phyloP scores from a whole-genome alignment of 75 land plant genomes.

The Pinus tabuliformis region DNA sequence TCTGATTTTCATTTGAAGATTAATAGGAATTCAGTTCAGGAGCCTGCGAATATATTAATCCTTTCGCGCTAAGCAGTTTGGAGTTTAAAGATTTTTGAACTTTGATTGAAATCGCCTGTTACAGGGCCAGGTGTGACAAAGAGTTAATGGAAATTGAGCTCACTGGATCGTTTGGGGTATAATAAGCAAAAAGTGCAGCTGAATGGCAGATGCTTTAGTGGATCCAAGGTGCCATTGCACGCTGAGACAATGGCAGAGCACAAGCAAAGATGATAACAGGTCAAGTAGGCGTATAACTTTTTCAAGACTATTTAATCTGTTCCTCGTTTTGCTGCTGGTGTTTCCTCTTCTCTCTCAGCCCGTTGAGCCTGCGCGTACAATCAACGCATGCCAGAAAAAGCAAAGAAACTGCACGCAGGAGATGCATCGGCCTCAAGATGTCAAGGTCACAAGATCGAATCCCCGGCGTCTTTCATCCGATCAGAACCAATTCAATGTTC shows the following conservation, averaged over 20 bases:
- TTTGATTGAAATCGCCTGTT: not conserved
- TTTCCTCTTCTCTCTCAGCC: not conserved
- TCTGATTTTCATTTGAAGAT: too few relatives aligned
- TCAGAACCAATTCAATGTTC: not conserved
- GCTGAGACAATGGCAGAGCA: not conserved
- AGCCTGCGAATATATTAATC: too few relatives aligned
- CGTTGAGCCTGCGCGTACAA: not conserved
- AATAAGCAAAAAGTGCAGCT: not conserved
- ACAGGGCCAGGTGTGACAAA: not conserved
- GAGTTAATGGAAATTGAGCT: constrained; percentile 23
- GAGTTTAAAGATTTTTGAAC: too few relatives aligned
- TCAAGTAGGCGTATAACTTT: not conserved
- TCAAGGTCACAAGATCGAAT: constrained; percentile 3
- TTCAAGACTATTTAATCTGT: not conserved
- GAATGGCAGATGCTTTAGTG: constrained; percentile 4
- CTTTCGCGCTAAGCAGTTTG: too few relatives aligned
- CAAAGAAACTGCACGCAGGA: not conserved
- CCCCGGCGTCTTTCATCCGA: not conserved
- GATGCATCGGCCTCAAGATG: not conserved
- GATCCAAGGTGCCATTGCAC: not conserved
- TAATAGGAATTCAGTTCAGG: too few relatives aligned
- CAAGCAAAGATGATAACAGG: not conserved
- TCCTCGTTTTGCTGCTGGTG: not conserved
- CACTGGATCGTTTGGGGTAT: constrained; percentile 1
- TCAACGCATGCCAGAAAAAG: not conserved